Conservation (phyloP, 2,329 filamentous ascomycete genomes). For the Nannizzia gypsea region DNA sequence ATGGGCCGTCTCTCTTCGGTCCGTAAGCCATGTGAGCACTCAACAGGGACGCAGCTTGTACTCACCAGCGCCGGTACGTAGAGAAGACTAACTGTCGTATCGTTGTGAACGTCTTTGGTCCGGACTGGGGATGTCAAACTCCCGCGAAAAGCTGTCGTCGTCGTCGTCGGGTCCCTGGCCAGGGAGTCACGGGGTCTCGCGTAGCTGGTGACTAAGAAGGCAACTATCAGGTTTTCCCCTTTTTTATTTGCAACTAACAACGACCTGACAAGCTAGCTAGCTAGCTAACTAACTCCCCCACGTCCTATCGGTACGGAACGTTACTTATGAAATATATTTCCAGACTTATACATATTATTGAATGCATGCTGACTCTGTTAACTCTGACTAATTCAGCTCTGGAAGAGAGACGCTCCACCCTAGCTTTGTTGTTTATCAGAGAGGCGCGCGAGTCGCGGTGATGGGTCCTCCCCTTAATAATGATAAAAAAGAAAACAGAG, state of each 20-base stretch:
- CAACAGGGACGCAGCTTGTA: background rate
- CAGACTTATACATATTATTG: background rate
- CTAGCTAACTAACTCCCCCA: too few species aligned
- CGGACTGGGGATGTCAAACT: conserved; percentile 23
- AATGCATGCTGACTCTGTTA: background rate
- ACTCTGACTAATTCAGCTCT: background rate
- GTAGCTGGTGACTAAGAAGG: background rate
- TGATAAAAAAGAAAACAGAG: background rate
- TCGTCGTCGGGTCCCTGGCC: too few species aligned
- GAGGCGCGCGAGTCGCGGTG: conserved; percentile 1
- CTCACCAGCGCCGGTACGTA: background rate
- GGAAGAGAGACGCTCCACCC: background rate
- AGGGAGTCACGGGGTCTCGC: conserved; percentile 16
- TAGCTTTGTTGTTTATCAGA: background rate
- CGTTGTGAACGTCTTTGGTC: conserved; percentile 15
- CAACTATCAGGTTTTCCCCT: background rate
- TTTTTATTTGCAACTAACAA: background rate
- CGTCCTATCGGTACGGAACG: too few species aligned
- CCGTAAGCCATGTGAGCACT: too few species aligned
- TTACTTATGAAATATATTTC: background rate
- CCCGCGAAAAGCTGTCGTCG: conserved; percentile 16
- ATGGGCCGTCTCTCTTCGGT: too few species aligned
- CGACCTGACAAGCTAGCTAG: too few species aligned
- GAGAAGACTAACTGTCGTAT: background rate
- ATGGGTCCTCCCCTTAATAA: background rate